Base-by-base conservation (phyloP, 179 eudicot species). In the Silene coronaria region DNA sequence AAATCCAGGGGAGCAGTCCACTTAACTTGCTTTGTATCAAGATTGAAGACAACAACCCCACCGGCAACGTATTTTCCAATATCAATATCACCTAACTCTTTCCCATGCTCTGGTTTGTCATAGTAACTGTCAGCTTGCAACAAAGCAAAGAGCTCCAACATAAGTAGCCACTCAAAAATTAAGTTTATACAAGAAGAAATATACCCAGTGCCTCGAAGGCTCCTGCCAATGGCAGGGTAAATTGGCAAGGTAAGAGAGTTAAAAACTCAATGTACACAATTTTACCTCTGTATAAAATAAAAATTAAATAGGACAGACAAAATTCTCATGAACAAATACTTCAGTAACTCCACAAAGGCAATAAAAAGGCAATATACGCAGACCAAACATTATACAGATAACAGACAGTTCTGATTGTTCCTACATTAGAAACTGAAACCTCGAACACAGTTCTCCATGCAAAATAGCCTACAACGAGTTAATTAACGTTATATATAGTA, bases 1-100 rank as follows among this genome's bases (percentile, higher is more conserved):
- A 83, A 61, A 88, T 96, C 99, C 81, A 96, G 79, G 21, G 87
- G 83, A 69, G 82, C 74, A 72, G 85, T 85, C 99, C 99, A 96
- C 84, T 96, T 96, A 73, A 96, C 96, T 88, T 96, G 96, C 86
- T 89, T 93, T n/a, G 99, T 93, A 59, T 91, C 90, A 26, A 96
- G 96, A 84, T 96, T 93, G 81, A 93, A 96, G 75, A 93, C 99
- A 79, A 93, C 99, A 77, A 96, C 91, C 76, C 93, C 91, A 75
- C 93, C 89, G 75, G 92, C 97, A 79, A 96, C 92, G 85, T 96
- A 96, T 76, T 96, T 96, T 69, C 91, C 96, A 63, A 93, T 91
- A 73, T 93, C 97, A 75, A 92, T 87, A 69, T 87, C 99, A 80
- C 90, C 97, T 80, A 96, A 90, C 58, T 96, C 97, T 82, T 93